phyloP scores from a whole-genome alignment of 148 eudicot species.

The Rhododendron ovatum region DNA sequence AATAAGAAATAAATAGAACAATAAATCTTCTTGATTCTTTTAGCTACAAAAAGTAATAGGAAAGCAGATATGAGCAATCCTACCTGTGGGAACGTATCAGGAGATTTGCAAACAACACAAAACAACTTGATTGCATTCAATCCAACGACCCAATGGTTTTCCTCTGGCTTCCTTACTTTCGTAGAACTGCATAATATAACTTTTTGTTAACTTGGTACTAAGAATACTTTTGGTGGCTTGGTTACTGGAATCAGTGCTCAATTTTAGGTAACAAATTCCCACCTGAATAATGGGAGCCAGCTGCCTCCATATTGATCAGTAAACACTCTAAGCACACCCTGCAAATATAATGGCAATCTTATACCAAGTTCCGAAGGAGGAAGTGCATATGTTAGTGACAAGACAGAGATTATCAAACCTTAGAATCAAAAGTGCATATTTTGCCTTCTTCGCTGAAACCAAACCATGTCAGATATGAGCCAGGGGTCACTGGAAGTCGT shows the following conservation, averaged over 20 bases:
- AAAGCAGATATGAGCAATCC: conserved; percentile 1
- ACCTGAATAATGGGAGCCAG: conserved; percentile 98
- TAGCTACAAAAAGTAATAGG: not conserved
- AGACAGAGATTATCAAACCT: conserved; percentile 40
- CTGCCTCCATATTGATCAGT: conserved; percentile 87
- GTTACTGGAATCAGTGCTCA: not conserved
- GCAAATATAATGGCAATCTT: not conserved
- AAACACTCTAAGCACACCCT: conserved; percentile 86
- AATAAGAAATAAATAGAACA: conserved; percentile 10
- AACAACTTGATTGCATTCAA: conserved; percentile 66
- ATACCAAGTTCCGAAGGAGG: not conserved
- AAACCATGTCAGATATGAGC: conserved; percentile 77
- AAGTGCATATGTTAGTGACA: not conserved
- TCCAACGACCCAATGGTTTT: conserved; percentile 89
- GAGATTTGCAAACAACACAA: conserved; percentile 88
- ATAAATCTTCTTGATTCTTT: not conserved
- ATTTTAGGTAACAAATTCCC: not conserved
- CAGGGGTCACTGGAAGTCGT: conserved; percentile 77
- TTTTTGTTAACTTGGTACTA: not conserved
- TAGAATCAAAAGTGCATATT: conserved; percentile 83
- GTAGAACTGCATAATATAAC: conserved; percentile 48
- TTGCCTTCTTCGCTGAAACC: conserved; percentile 96
- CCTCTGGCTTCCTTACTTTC: conserved; percentile 74
- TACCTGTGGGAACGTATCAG: conserved; percentile 88
- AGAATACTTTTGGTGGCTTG: not conserved